Percentiles rank a stretch among this genome's conserved stretches.
phyloP scores from a whole-genome alignment of 495 filamentous ascomycete species.

The Mytilinidion resinicola region DNA sequence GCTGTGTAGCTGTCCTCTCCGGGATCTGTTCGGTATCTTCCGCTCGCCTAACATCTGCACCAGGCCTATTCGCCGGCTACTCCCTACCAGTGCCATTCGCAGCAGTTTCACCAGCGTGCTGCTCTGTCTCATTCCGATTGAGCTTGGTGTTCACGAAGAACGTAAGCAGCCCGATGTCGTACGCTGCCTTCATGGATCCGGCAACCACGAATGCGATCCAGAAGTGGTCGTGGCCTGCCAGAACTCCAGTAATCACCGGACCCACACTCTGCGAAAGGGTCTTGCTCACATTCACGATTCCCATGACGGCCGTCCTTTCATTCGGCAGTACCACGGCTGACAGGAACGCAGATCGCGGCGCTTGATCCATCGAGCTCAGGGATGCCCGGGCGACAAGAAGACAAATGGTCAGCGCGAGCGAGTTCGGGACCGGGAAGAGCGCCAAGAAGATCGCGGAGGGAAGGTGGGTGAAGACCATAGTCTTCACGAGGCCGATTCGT shows the following conservation, averaged over 20 bases:
- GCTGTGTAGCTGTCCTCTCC: too few species aligned
- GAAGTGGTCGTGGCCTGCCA: constrained; percentile 15
- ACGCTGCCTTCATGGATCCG: constrained; percentile 23
- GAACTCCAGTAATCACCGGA: constrained; percentile 19
- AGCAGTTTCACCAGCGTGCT: neutral
- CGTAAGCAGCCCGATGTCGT: constrained; percentile 22
- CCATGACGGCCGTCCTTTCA: constrained; percentile 31
- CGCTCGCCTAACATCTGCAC: too few species aligned
- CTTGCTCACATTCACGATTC: constrained; percentile 28
- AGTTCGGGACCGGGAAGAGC: constrained; percentile 59
- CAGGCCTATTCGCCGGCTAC: too few species aligned
- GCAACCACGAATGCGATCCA: constrained; percentile 26
- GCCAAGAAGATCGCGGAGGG: constrained; percentile 68
- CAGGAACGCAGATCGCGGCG: constrained; percentile 59
- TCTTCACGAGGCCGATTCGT: constrained; percentile 71
- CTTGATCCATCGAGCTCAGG: constrained; percentile 73
- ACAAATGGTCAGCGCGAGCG: constrained; percentile 54
- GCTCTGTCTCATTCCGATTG: neutral
- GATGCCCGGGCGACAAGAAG: constrained; percentile 56
- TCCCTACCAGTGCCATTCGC: too few species aligned
- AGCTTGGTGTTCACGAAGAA: constrained; percentile 32
- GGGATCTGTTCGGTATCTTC: too few species aligned
- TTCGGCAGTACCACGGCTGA: constrained; percentile 21
- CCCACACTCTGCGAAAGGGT: constrained; percentile 24
- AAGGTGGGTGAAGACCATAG: constrained; percentile 83